These are phyloP conservation scores for Pelargonium cotyledonis DNA, from an alignment of 441 rosid species.

Conservation along the genomic window DNA sequence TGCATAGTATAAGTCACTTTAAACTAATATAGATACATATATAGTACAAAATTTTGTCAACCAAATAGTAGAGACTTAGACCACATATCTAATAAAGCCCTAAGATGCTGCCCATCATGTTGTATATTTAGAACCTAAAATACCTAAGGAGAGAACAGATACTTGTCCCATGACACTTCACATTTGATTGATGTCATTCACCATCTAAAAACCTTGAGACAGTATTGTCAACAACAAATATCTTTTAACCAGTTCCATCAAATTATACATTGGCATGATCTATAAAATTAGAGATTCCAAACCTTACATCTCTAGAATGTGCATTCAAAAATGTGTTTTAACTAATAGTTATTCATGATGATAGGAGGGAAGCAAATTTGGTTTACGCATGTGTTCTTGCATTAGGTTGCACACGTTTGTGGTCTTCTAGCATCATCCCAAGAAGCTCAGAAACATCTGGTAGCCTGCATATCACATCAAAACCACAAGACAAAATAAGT, in stretches of 20 bases:
- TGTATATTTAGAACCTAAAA: neutral
- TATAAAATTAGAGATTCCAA: neutral
- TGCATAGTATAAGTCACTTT: neutral
- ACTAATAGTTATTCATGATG: neutral
- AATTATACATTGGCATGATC: neutral
- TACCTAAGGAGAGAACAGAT: neutral
- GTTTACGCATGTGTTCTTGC: slow-evolving; percentile 82
- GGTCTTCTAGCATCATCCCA: slow-evolving; percentile 97
- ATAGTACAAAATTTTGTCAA: neutral
- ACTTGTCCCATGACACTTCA: neutral
- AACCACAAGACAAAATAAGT: slow-evolving; percentile 1
- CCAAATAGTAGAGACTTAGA: neutral
- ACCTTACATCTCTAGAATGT: slow-evolving; percentile 1
- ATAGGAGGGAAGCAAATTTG: slow-evolving; percentile 10
- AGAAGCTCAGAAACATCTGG: slow-evolving; percentile 96
- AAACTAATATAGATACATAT: neutral
- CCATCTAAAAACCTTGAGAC: neutral
- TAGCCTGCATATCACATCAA: slow-evolving; percentile 45
- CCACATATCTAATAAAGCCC: neutral
- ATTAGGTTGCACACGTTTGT: slow-evolving; percentile 85
- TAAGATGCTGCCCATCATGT: neutral
- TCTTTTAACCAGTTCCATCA: neutral
- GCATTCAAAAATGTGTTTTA: neutral
- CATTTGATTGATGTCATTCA: neutral
- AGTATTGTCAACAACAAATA: neutral